A percentile compares a stretch with the other conserved stretches of the same genome.
Conservation (phyloP, 225 moss, liverwort and hornwort genomes). For the Pseudoscleropodium purum region DNA sequence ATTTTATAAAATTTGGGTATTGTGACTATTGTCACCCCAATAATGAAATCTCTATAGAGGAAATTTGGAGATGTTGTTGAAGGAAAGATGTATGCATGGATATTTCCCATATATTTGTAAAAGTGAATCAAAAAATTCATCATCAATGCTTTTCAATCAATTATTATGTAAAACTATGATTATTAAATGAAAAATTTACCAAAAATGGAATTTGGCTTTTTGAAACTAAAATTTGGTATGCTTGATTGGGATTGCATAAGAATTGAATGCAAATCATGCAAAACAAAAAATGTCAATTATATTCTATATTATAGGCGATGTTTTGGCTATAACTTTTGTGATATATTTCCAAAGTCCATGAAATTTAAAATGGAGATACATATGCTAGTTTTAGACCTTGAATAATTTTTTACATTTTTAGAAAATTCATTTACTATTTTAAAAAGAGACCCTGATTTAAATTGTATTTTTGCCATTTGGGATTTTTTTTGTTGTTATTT, state of each 20-base stretch:
- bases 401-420: background rate
- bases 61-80: background rate
- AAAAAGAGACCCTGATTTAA: fast-evolving
- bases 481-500: background rate
- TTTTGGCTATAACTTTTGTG: background rate
- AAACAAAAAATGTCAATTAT: too few relatives aligned
- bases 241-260: background rate
- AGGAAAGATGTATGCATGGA: background rate
- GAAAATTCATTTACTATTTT: background rate
- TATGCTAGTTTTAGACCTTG: background rate
- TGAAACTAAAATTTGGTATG: background rate
- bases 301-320: background rate
- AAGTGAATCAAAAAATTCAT: background rate
- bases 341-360: background rate
- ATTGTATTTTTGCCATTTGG: background rate
- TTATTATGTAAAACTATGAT: background rate
- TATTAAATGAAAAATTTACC: background rate
- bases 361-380: background rate
- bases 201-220: background rate
- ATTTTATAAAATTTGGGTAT: background rate
- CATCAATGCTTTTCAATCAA: background rate
- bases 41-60: background rate
- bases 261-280: background rate
- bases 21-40: fast-evolving
- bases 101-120: too few relatives aligned